These are phyloP conservation scores for Crithidia expoeki DNA, from an alignment of 208 protist species.

Conservation along the genomic window DNA sequence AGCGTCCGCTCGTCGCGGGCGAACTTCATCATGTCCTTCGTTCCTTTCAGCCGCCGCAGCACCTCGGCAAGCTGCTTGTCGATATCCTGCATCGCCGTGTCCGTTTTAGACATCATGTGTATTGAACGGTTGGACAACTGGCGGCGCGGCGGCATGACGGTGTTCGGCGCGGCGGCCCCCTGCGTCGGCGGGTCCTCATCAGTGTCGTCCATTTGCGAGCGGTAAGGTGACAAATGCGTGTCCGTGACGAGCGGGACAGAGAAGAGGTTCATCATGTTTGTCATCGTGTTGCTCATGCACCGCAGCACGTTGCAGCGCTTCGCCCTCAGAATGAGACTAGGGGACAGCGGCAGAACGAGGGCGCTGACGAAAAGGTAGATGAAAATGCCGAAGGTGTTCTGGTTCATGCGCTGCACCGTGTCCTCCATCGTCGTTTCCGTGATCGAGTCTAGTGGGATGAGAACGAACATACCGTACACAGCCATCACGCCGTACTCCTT, in stretches of 20 bases:
- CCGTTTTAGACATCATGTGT: conserved; percentile 42
- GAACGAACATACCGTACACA: conserved; percentile 88
- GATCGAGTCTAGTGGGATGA: conserved; percentile 80
- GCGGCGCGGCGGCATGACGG: not conserved
- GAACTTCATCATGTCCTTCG: conserved; percentile 80
- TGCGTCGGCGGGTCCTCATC: conserved; percentile 7
- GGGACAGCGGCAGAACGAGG: conserved; percentile 75
- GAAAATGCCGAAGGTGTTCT: conserved; percentile 91
- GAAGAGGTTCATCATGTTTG: conserved; percentile 68
- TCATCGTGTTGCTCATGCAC: conserved; percentile 54
- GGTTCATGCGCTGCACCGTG: conserved; percentile 85
- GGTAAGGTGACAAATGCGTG: not conserved
- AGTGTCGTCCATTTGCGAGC: not conserved
- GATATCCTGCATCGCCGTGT: conserved; percentile 60
- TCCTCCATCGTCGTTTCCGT: conserved; percentile 55
- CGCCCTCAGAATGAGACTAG: conserved; percentile 68
- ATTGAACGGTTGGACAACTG: conserved; percentile 60
- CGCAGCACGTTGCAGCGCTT: conserved; percentile 82
- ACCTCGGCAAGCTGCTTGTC: conserved; percentile 53
- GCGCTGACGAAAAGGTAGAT: conserved; percentile 88
- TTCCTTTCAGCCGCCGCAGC: conserved; percentile 58
- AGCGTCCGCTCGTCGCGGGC: conserved; percentile 77
- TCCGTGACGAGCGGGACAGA: conserved; percentile 41
- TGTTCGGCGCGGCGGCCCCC: not conserved
- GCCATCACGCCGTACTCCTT: conserved; percentile 88